Conservation (phyloP, 495 filamentous ascomycete species). For the Tetracladium setigerum region DNA sequence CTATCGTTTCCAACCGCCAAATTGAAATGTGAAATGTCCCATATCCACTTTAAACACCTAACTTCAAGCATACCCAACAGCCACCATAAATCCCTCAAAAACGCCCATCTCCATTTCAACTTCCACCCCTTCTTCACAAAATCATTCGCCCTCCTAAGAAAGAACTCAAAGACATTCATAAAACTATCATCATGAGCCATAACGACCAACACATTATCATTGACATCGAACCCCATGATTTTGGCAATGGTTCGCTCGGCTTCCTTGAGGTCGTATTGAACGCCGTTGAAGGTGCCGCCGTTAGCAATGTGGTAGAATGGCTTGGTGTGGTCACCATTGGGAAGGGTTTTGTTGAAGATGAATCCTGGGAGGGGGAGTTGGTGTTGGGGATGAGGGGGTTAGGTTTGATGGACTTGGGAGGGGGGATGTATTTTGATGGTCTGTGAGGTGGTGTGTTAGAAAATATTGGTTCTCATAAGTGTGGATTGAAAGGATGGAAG, state of each 20-base stretch:
- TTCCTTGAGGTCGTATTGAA: constrained; percentile 20
- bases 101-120: constrained; percentile 31
- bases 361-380: constrained; percentile 15
- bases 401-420: constrained; percentile 29
- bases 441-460: no score
- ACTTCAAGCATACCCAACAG: no score
- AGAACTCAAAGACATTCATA: constrained; percentile 33
- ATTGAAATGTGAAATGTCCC: no score
- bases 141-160: constrained; percentile 33
- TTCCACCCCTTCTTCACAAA: constrained; percentile 38
- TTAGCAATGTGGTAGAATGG: constrained; percentile 30
- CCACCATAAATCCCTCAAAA: constrained; percentile 32
- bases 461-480: no score
- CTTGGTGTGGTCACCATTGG: constrained; percentile 24
- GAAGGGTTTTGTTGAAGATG: constrained; percentile 15
- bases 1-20: no score
- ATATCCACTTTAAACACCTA: no score
- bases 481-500: no score
- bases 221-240: constrained; percentile 36
- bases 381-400: constrained; percentile 21
- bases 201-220: constrained; percentile 40
- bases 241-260: constrained; percentile 31
- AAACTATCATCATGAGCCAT: constrained; percentile 42
- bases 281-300: constrained; percentile 9
- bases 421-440: constrained; percentile 35